Base-by-base conservation (phyloP, 441 rosid genomes). In the Euphorbia corollata region DNA sequence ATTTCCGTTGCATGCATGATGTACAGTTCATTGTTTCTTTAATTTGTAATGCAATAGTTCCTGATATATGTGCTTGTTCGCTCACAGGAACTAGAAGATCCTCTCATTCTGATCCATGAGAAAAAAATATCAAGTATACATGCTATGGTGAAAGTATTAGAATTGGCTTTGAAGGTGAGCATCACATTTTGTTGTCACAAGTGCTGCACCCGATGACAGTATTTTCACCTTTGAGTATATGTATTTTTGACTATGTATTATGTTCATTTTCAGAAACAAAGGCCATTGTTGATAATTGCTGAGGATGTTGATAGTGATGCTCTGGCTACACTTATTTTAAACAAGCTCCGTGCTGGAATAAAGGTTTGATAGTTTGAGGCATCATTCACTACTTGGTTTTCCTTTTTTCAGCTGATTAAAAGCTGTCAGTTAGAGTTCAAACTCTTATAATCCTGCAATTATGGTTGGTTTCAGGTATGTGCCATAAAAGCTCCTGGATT, bases 281-380 rank as follows among this genome's bases (percentile, higher is more conserved):
- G 89, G 67, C 96, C 97, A 3, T 77, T 91, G 36, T 67, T 91
- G 69, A 87, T 91, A 59, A 79, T 91, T 64, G 80, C 97, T 20
- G 96, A 91, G 73, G 97, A 91, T 83, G 77, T 91, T 36, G 97
- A 91, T 59, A 91, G 97, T 22, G 97, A 91, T 59, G 97, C 97
- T n/a, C 72, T 91, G 41, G 96, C 97, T 2, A 86, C 91, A 11
- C 96, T 91, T 54, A 85, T 91, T 74, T 74, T 91, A 15, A 91
- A 91, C 72, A 91, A 91, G 74, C 94, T 91, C 57, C 94, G 97
- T 13, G 96, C 96, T 45, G 96, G 97, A 72, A 83, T 87, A 67
- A 91, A 91, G 97, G 97, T 90, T 6, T 51, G 67, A 38, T 41
- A 9, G n/a, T 55, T 18, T 23, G 61, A 45, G 70, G 15, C 12